Percentiles rank a stretch among this genome's conserved stretches.
Evolutionary conservation across 169 alveolate species (phyloP).

Genomic region (Pseudocohnilembus persalinus): DNA sequence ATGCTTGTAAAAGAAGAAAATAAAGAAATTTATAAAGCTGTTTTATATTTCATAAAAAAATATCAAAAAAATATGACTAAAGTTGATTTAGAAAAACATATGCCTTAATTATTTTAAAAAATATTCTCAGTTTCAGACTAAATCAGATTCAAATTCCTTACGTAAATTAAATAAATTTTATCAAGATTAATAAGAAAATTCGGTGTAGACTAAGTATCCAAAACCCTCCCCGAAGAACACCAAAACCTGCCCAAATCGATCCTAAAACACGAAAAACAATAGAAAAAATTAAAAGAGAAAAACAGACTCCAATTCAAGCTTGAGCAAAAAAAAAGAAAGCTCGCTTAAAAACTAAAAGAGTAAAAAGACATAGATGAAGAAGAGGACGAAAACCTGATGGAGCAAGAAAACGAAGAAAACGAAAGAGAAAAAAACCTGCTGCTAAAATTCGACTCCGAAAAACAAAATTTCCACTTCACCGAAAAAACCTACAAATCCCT

Average conservation of each 20-base stretch:
- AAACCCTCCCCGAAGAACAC: constrained; percentile 32
- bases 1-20: constrained; percentile 37
- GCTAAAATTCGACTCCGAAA: constrained; percentile 30
- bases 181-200: constrained; percentile 23
- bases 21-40: constrained; percentile 37
- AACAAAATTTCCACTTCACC: constrained; percentile 37
- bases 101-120: constrained; percentile 3
- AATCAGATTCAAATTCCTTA: constrained; percentile 34
- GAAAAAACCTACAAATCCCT: constrained; percentile 16
- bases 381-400: constrained; percentile 5
- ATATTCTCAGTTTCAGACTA: constrained; percentile 17
- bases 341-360: neutral
- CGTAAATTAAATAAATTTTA: constrained; percentile 21
- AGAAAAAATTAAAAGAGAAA: constrained; percentile 21
- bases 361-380: neutral
- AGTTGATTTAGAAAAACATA: neutral
- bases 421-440: constrained; percentile 33
- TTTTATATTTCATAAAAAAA: constrained; percentile 26
- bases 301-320: neutral
- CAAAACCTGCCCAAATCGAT: constrained; percentile 21
- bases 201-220: neutral
- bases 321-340: constrained; percentile 5
- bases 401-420: constrained; percentile 29
- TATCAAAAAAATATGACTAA: constrained; percentile 17
- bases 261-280: constrained; percentile 16